These are phyloP conservation scores for Leccinum obscurum DNA, from an alignment of 768 basidiomycete genomes.

Conservation along the genomic window DNA sequence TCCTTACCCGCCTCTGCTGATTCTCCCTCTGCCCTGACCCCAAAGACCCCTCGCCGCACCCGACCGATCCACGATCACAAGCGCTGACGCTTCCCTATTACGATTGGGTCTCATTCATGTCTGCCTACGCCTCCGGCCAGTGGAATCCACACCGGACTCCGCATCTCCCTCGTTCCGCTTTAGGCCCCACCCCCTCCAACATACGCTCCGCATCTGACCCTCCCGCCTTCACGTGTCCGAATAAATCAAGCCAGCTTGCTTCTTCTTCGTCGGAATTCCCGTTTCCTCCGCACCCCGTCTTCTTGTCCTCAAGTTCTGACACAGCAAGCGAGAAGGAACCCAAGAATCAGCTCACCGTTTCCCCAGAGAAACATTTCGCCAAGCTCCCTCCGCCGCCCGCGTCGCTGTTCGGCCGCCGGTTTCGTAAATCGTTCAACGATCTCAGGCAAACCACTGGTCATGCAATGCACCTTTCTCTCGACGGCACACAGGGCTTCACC, in stretches of 20 bases:
- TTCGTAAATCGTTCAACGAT: constrained; percentile 49
- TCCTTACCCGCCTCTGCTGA: constrained; percentile 5
- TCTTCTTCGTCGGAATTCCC: constrained; percentile 15
- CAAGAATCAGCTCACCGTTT: constrained; percentile 19
- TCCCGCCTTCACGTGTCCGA: constrained; percentile 2
- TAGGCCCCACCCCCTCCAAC: constrained; percentile 23
- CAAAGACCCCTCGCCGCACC: background rate
- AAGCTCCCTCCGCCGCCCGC: constrained; percentile 27
- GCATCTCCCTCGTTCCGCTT: constrained; percentile 46
- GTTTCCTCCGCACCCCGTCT: constrained; percentile 7
- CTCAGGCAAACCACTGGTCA: constrained; percentile 35
- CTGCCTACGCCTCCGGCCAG: constrained; percentile 71
- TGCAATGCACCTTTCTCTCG: constrained; percentile 28
- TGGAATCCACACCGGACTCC: constrained; percentile 81
- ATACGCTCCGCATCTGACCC: constrained; percentile 13
- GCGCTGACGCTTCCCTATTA: constrained; percentile 31
- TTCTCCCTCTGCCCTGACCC: constrained; percentile 23
- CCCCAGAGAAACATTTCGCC: constrained; percentile 27
- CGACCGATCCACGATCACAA: constrained; percentile 21
- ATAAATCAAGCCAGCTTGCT: constrained; percentile 10
- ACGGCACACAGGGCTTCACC: constrained; percentile 29
- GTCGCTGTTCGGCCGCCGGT: constrained; percentile 38
- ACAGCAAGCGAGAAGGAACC: constrained; percentile 19
- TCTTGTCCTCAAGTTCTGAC: constrained; percentile 14
- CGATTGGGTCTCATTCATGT: constrained; percentile 77